Base-by-base conservation (phyloP, 1,284 basidiomycete genomes). In the Ustilago nuda region DNA sequence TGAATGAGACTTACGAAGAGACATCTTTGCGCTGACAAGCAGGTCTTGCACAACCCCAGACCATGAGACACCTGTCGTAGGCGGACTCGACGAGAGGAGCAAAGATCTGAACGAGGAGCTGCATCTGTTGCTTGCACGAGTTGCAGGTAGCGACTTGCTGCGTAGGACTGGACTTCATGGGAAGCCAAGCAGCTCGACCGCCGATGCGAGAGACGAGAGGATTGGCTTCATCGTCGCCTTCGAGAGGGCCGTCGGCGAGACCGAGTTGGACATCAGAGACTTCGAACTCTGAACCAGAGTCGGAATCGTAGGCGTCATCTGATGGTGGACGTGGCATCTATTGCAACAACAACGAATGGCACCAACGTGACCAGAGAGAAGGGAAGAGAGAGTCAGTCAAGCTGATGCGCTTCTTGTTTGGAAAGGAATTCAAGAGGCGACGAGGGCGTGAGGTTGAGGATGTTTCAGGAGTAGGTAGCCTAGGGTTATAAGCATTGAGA, bases 191-290 rank as follows among this genome's bases (percentile, higher is more conserved):
- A 8, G 80, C 75, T 2, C 73, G 78, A 11, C 84, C 84, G 27
- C 84, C 84, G 32, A 84, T 82, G 15, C 83, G 66, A 15, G 82
- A 84, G 33, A 85, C 84, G 43, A 85, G 78, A n/a, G 84, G 84
- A 56, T 85, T 85, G 30, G 41, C 33, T 61, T 80, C 78, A 51
- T 85, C 84, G 15, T 82, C 79, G 15, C 19, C 59, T 51, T 84
- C 81, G 15, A 85, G 69, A 2, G 75, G 65, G 0, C 84, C 84
- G 57, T 85, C 84, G 6, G 81, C 74, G 5, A 85, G 76, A 30
- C 82, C 84, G 27, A 85, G 75, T 33, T 84, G 82, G 3, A 82
- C 77, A 45, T 81, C 74, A 1, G 82, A 72, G 19, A 72, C 69
- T 19, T 73, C 65, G 36, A 68, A 73, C 36, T 81, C 82, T 27